Evolutionary conservation across 139 green algal species (phyloP), one percentile per base, ranked within the genome.

Genomic region (Coelastrella sp.): DNA sequence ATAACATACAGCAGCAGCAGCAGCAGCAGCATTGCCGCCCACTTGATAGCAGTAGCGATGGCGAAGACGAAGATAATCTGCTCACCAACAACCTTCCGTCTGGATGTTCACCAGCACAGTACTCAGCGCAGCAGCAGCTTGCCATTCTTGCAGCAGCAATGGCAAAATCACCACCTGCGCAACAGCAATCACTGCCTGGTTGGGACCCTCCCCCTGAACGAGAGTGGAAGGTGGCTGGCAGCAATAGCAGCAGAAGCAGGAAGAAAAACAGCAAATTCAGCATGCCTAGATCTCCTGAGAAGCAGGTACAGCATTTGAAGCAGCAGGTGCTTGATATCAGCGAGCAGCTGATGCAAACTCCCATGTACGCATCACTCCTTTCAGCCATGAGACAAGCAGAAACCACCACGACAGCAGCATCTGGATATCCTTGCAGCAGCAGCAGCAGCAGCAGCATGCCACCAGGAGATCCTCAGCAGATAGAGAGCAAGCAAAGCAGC

Each of bases 381-480:
- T n/a, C 40, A 43, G 78, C 78, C 19, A 60, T 75, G 78, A 45
- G 34, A 30, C 60, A 43, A 45, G 78, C 30, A 64, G 78, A 37
- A 76, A 41, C 41, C 75, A 60, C 17, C 34, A 32, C 32, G 48
- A 57, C 21, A n/a, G 50, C 53, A 83, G 75, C 51, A 72, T 32
- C 35, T 72, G 6, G 3, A 0, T 51, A 30, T 50, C 11, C 30
- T 15, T 43, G n/a, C 27, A 45, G 27, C 30, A 75, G 60, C 35
- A 40, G 43, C 40, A 76, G 62, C 60, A 66, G 78, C 66, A 86
- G 48, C 66, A 86, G 48, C 48, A 69, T 5, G 38, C 38, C 43
- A 21, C 51, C 64, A 59, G 40, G 2, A 62, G 13, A 25, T 64
- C 37, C 43, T 38, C 77, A 85, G 79, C 63, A 76, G 60, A n/a